A percentile compares a stretch with the other conserved stretches of the same genome.
Evolutionary conservation across 108 stramenopile genomes (phyloP).

Genomic region (Licmophora abbreviata): DNA sequence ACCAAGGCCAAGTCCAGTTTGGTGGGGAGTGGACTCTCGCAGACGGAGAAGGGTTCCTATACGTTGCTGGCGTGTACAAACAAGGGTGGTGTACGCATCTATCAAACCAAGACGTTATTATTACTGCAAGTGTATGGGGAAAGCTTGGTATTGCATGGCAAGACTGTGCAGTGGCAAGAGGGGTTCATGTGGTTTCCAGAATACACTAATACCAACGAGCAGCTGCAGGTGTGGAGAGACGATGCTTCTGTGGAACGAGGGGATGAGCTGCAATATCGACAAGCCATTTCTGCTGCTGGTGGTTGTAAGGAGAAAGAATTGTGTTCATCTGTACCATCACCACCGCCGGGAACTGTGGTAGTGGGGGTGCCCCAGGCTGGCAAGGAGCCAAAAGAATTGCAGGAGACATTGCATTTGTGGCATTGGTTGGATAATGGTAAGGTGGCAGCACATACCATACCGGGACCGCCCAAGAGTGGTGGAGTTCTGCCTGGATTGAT

Average conservation of each 20-base stretch:
- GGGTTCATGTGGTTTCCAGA: constrained; percentile 7
- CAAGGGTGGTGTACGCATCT: constrained; percentile 38
- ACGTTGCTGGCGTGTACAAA: constrained; percentile 28
- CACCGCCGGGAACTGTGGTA: no score
- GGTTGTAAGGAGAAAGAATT: not conserved
- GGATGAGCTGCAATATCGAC: not conserved
- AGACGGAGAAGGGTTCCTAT: constrained; percentile 21
- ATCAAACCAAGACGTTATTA: constrained; percentile 30
- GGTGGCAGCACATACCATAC: not conserved
- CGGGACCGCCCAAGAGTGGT: constrained; percentile 2
- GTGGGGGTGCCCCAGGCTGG: constrained; percentile 11
- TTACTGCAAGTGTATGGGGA: constrained; percentile 45
- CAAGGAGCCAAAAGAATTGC: constrained; percentile 11
- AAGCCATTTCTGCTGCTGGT: not conserved
- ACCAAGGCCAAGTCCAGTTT: no score
- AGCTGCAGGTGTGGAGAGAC: not conserved
- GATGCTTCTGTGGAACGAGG: not conserved
- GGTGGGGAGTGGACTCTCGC: no score
- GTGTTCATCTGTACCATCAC: not conserved
- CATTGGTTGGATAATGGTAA: constrained; percentile 5
- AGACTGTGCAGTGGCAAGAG: constrained; percentile 43
- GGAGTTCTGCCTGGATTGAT: no score
- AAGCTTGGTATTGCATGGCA: constrained; percentile 43
- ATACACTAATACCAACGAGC: not conserved
- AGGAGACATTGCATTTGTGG: constrained; percentile 13